These are phyloP conservation scores for Gynochthodes officinalis DNA, from an alignment of 257 asterid species.

Conservation along the genomic window DNA sequence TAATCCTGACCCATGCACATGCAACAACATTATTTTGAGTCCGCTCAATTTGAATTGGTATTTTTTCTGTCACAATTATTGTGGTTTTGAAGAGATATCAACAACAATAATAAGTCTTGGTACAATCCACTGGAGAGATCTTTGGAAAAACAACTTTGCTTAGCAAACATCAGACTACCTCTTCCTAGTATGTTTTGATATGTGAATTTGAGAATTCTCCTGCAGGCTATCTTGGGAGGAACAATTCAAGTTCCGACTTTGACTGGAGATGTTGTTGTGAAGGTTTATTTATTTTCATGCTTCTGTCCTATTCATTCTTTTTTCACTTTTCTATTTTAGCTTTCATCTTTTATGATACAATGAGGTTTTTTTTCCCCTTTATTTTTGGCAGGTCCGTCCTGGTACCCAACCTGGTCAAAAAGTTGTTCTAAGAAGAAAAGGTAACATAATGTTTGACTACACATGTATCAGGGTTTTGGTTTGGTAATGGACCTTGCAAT, in stretches of 20 bases:
- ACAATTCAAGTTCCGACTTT: conserved; percentile 88
- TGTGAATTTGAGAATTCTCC: neutral
- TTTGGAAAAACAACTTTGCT: neutral
- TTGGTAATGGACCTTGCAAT: neutral
- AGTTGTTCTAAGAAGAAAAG: conserved; percentile 79
- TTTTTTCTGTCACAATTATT: no score
- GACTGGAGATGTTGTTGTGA: conserved; percentile 82
- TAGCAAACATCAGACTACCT: neutral
- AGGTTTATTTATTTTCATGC: conserved; percentile 48
- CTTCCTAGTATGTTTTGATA: neutral
- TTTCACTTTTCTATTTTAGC: neutral
- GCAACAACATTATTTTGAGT: no score
- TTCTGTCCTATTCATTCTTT: neutral
- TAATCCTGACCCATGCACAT: no score
- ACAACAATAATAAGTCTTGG: no score
- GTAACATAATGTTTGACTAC: conserved; percentile 27
- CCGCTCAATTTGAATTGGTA: no score
- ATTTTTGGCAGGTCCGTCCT: conserved; percentile 36
- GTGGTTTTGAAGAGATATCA: no score
- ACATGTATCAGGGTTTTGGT: neutral
- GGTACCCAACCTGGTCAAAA: conserved; percentile 98
- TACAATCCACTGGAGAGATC: neutral
- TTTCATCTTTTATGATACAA: neutral
- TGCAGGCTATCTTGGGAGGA: conserved; percentile 97
- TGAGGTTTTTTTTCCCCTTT: neutral